Evolutionary conservation across 768 basidiomycete species (phyloP).

Genomic region (Xanthoconium stramineum): DNA sequence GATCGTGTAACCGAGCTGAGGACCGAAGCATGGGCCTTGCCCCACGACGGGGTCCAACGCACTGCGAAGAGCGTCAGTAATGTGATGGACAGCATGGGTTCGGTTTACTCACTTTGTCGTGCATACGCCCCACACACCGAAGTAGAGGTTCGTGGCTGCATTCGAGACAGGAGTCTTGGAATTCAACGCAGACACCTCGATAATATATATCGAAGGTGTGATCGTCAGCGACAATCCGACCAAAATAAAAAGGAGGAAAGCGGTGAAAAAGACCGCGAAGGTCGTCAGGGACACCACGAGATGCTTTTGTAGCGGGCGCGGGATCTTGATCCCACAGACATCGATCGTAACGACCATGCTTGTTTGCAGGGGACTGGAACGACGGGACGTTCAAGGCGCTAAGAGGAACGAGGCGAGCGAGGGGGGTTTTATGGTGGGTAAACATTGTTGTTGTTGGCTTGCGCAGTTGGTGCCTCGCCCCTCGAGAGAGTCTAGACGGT

Average conservation of each 20-base stretch:
- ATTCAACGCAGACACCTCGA: conserved; percentile 39
- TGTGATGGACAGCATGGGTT: too few species aligned
- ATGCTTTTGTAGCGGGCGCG: conserved; percentile 44
- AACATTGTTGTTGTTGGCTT: neutral
- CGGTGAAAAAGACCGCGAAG: conserved; percentile 48
- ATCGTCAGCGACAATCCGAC: conserved; percentile 75
- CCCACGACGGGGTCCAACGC: neutral
- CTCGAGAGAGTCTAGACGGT: neutral
- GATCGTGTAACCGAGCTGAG: conserved; percentile 67
- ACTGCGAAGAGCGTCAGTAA: conserved; percentile 4
- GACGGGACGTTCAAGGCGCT: too few species aligned
- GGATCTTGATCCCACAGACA: conserved; percentile 18
- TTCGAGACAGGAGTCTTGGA: conserved; percentile 40
- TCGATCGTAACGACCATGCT: conserved; percentile 16
- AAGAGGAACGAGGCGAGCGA: neutral
- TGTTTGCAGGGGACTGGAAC: neutral
- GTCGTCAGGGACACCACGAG: conserved; percentile 45
- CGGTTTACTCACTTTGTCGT: conserved; percentile 43
- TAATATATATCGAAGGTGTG: conserved; percentile 63
- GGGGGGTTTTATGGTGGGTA: neutral
- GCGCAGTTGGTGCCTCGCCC: neutral
- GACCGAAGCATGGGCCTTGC: conserved; percentile 52
- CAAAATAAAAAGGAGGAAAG: conserved; percentile 73
- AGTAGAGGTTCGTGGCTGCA: conserved; percentile 58
- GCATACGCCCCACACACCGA: conserved; percentile 86